phyloP scores from a whole-genome alignment of 441 rosid species.

The Euphorbia corollata region DNA sequence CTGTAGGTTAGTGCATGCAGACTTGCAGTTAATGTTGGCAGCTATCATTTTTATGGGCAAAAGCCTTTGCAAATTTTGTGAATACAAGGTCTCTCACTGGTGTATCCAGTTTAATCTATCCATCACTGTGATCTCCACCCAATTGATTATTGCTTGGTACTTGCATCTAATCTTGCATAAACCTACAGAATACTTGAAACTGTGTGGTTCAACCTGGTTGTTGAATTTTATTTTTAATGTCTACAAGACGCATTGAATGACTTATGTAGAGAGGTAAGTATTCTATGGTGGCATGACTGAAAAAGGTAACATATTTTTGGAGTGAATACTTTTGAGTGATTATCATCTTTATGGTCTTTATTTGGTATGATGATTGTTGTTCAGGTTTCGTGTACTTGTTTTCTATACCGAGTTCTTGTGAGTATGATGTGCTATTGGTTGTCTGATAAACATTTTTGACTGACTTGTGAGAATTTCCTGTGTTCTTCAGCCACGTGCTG shows the following conservation, averaged over 20 bases:
- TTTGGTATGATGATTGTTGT: neutral
- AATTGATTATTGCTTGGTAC: neutral
- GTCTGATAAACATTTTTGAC: too few relatives aligned
- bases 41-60: slow-evolving; percentile 45
- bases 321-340: neutral
- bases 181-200: neutral
- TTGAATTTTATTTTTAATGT: neutral
- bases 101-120: slow-evolving; percentile 8
- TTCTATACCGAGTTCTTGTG: neutral
- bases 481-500: too few relatives aligned
- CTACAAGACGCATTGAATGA: neutral
- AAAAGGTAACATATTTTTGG: neutral
- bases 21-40: slow-evolving; percentile 37
- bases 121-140: slow-evolving; percentile 1
- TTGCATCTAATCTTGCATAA: neutral
- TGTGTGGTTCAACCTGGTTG: neutral
- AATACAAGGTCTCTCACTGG: slow-evolving; percentile 34
- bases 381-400: neutral
- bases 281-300: too few relatives aligned
- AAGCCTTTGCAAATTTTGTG: slow-evolving; percentile 48
- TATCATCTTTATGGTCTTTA: neutral
- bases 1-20: slow-evolving; percentile 40
- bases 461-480: too few relatives aligned
- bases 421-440: too few relatives aligned
- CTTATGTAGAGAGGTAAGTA: neutral